Evolutionary conservation across 2,329 filamentous ascomycete species (phyloP).

Genomic region (Huntiella bhutanensis): DNA sequence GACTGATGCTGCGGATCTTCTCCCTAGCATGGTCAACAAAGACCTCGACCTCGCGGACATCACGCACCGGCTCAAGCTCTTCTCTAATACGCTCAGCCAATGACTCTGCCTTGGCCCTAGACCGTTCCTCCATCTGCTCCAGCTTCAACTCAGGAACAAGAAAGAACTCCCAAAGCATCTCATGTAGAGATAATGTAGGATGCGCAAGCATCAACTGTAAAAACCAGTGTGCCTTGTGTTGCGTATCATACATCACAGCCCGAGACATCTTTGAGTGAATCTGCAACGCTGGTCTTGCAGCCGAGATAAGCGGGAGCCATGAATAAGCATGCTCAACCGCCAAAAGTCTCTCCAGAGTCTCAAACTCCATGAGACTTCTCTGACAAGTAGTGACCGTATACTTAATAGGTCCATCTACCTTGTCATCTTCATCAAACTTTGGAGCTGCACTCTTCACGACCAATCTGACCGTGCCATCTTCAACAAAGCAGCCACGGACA

Average conservation of each 20-base stretch:
- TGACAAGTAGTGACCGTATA: constrained; percentile 92
- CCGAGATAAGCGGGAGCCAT: constrained; percentile 67
- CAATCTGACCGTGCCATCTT: constrained; percentile 82
- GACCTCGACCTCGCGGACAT: constrained; percentile 75
- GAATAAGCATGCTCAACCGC: constrained; percentile 83
- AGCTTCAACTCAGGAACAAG: constrained; percentile 84
- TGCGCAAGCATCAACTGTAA: constrained; percentile 72
- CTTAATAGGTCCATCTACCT: constrained; percentile 48
- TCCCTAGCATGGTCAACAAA: constrained; percentile 85
- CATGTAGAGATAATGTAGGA: constrained; percentile 84
- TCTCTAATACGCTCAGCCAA: constrained; percentile 71
- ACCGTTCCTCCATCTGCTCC: constrained; percentile 76
- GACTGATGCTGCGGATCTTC: constrained; percentile 68
- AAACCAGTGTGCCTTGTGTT: constrained; percentile 72
- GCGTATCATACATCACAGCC: constrained; percentile 69
- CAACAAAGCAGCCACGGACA: constrained; percentile 89
- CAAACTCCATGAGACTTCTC: constrained; percentile 73
- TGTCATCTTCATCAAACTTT: constrained; percentile 30
- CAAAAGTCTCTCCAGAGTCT: constrained; percentile 69
- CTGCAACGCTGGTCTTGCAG: constrained; percentile 74
- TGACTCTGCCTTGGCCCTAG: constrained; percentile 66
- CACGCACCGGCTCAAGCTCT: constrained; percentile 68
- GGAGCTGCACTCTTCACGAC: constrained; percentile 88
- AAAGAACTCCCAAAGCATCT: constrained; percentile 98
- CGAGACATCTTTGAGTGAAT: constrained; percentile 83